Base-by-base conservation (phyloP, 2,329 filamentous ascomycete genomes). In the Fusarium euwallaceae region DNA sequence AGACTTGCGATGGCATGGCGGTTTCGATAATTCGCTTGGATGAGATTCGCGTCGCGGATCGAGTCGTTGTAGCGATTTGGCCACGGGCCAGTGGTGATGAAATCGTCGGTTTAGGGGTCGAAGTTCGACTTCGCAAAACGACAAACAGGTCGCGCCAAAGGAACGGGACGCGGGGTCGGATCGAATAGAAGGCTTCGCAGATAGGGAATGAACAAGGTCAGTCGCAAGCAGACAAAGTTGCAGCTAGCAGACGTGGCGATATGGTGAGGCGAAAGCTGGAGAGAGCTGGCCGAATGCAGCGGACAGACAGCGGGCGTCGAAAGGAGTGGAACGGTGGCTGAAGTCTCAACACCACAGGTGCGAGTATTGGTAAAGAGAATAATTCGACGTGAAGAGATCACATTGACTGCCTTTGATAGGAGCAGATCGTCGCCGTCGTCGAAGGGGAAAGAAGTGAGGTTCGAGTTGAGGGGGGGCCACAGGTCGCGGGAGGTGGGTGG, bases 291-390 rank as follows among this genome's bases (percentile, higher is more conserved):
- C 74, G 70, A 68, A 69, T 74, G 76, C 76, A 78, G 75, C 75
- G 66, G 67, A 64, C 45, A 60, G 66, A 55, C 53, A 68, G 66
- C 65, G 69, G 51, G 61, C 56, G 70, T 75, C 56, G 64, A 76
- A 76, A 78, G 61, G 69, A 76, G 69, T 63, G 66, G 67, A 70
- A 65, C 59, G 72, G 70, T 77, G 74, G 70, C 73, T 69, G 65
- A 65, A 63, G 55, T 69, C 73, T 79, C 77, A 66, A 74, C 78
- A 79, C 77, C 77, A 71, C 78, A 73, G 77, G 78, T 77, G 77
- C 70, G 76, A 79, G 75, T 64, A 24, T 29, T 43, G 53, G 43
- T 34, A 71, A 61, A 70, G 65, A 67, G 37, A 59, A 61, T 59
- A 63, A 24, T 66, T 61, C 64, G 67, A 68, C 56, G 61, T 55